Evolutionary conservation across 1,284 basidiomycete species (phyloP).

Genomic region (Sanguinoderma infundibulare): DNA sequence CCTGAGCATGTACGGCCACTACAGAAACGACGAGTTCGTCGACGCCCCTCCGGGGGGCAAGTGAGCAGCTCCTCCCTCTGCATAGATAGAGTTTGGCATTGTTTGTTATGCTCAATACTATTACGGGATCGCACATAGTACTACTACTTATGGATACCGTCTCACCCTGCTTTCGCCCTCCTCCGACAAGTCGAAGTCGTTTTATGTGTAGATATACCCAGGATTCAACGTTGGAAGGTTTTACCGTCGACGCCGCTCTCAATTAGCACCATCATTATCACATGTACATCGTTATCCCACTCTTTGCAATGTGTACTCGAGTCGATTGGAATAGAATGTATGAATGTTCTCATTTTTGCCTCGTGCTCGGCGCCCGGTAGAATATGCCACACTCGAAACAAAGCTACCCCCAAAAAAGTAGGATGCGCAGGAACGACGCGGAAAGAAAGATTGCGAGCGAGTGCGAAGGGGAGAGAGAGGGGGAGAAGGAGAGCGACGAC

Average conservation of each 20-base stretch:
- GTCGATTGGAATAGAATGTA: background rate
- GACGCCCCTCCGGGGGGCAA: constrained; percentile 11
- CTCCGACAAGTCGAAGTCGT: background rate
- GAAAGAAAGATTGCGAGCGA: background rate
- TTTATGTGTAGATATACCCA: constrained; percentile 8
- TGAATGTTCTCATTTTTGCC: background rate
- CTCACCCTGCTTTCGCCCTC: background rate
- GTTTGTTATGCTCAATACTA: background rate
- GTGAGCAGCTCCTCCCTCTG: background rate
- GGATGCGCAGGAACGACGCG: background rate
- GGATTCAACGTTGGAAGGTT: background rate
- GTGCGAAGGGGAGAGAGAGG: background rate
- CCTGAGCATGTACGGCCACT: constrained; percentile 73
- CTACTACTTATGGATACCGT: no score
- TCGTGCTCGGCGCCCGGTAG: background rate
- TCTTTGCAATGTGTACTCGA: background rate
- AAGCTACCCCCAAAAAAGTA: background rate
- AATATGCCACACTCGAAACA: background rate
- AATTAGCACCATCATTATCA: no score
- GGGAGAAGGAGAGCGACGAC: background rate
- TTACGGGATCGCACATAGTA: background rate
- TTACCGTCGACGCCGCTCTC: no score
- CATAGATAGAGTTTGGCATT: background rate
- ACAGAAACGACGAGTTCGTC: constrained; percentile 63
- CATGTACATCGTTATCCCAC: background rate